These are phyloP conservation scores for Penicillium paradoxum DNA, from an alignment of 495 filamentous ascomycete species.

Conservation along the genomic window DNA sequence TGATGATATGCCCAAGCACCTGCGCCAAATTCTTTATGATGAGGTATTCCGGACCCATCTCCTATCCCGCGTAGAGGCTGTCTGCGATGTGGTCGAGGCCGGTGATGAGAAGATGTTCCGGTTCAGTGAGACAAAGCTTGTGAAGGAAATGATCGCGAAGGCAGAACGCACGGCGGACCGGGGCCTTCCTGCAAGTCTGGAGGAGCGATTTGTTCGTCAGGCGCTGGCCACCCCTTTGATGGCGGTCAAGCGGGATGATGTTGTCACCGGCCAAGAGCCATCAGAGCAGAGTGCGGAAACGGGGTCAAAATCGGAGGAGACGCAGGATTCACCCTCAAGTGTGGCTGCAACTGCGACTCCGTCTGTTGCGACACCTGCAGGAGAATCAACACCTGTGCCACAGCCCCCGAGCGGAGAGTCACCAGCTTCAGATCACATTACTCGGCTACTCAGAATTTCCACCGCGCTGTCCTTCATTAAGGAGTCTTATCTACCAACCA, in stretches of 20 bases:
- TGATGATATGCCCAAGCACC: slow-evolving; percentile 49
- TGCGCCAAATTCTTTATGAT: slow-evolving; percentile 53
- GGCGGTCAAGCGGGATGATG: slow-evolving; percentile 50
- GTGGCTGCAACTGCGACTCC: slow-evolving; percentile 35
- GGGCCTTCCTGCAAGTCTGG: slow-evolving; percentile 73
- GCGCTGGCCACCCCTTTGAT: slow-evolving; percentile 70
- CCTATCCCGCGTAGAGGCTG: slow-evolving; percentile 50
- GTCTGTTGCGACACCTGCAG: slow-evolving; percentile 40
- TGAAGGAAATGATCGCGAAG: slow-evolving; percentile 63
- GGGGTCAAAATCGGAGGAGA: slow-evolving; percentile 29
- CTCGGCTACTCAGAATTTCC: slow-evolving; percentile 64
- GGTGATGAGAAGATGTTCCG: slow-evolving; percentile 81
- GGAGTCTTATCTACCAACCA: slow-evolving; percentile 59
- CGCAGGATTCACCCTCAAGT: slow-evolving; percentile 29
- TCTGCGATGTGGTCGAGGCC: slow-evolving; percentile 76
- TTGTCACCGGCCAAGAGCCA: slow-evolving; percentile 11
- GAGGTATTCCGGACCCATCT: slow-evolving; percentile 36
- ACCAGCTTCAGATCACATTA: slow-evolving; percentile 43
- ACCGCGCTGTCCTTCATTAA: slow-evolving; percentile 73
- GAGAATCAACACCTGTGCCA: slow-evolving; percentile 31
- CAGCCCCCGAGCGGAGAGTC: slow-evolving; percentile 24
- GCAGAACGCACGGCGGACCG: slow-evolving; percentile 61
- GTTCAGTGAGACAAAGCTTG: slow-evolving; percentile 62
- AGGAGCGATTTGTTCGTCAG: slow-evolving; percentile 74
- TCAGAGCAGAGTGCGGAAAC: slow-evolving; percentile 13